Base-by-base conservation (phyloP, 2,329 filamentous ascomycete genomes). In the Colletotrichum horii region DNA sequence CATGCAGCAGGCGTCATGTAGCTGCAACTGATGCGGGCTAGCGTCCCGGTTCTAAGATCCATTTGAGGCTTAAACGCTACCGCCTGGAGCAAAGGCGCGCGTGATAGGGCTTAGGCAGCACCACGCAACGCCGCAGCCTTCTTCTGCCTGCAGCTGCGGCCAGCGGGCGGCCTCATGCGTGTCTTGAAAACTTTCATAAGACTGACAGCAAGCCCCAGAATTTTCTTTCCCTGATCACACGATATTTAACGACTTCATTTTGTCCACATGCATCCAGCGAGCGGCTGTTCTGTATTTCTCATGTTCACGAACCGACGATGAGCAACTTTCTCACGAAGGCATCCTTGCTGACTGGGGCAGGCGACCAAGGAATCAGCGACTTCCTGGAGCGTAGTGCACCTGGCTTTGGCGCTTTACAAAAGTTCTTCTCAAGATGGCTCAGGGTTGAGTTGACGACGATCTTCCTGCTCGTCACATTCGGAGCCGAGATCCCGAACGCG, bases 361-460 rank as follows among this genome's bases (percentile, higher is more conserved):
- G 22, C 26, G 48, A 74, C 70, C 56, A 65, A 61, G 66, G 66
- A 1, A 28, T 73, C 1, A n/a, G 74, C 24, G 71, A 76, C 11
- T 48, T 76, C 7, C 22, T 76, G 5, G 71, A 75, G 16, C 71
- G 71, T 15, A 56, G 70, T 5, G 60, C 52, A 8, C 74, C 74
- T 12, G 71, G 71, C 55, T 83, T 83, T 48, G 76, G 76, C 7
- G 74, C 80, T 26, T 67, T 84, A 28, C 80, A 82, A 36, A 74
- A 60, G 22, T 84, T 85, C 78, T 81, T 85, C 56, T 79, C 81
- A 5, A 78, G 75, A 61, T 85, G 83, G 82, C 73, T 85, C 9
- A 77, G 80, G 48, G 68, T 85, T 38, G 84, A 84, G 73, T 79
- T 85, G 56, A 81, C 81, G 6, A 80, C 81, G 1, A 67, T 84